Base-by-base conservation (phyloP, 352 stramenopile species). In the Peronospora farinosa region DNA sequence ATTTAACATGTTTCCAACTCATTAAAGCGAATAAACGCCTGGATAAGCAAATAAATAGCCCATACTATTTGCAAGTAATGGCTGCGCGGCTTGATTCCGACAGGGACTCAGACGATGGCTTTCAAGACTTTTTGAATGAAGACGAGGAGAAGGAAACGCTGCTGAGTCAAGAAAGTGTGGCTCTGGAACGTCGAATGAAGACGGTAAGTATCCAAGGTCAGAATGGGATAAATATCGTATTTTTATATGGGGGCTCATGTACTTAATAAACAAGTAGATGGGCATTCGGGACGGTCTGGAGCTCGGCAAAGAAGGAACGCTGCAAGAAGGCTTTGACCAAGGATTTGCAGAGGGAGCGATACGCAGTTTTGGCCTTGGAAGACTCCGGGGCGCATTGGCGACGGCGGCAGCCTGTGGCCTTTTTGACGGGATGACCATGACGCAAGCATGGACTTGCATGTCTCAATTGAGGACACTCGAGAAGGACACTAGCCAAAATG, bases 261-360 rank as follows among this genome's bases (percentile, higher is more conserved):
- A 44, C 3, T 62, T 48, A 35, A 43, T 40, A 1, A 3, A 17
- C n/a, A 37, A 6, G 16, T 47, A 89, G 74, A 40, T 79, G 23
- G 80, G 80, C 32, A 72, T 88, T 40, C 80, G 73, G 9, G 77
- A 88, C 16, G 77, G 74, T 12, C 64, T 88, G 25, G 77, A 91
- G 33, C 45, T 78, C 7, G 80, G 74, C 31, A 88, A 91, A 55
- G 73, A 91, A 19, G 62, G 69, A 47, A 80, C 75, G 28, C 47
- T 91, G 19, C 80, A 91, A 54, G 40, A 77, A 50, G 80, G 80
- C 27, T 91, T 91, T 40, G 76, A 88, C 51, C 13, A 51, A 7
- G 77, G 80, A 0, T 91, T 86, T 16, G 41, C 48, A 19, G 13
- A 40, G 7, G 77, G 57, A 5, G 72, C 72, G 9, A 39, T 40